Conservation (phyloP, 1,139 yeast genomes). For the Eremothecium sinecaudum region DNA sequence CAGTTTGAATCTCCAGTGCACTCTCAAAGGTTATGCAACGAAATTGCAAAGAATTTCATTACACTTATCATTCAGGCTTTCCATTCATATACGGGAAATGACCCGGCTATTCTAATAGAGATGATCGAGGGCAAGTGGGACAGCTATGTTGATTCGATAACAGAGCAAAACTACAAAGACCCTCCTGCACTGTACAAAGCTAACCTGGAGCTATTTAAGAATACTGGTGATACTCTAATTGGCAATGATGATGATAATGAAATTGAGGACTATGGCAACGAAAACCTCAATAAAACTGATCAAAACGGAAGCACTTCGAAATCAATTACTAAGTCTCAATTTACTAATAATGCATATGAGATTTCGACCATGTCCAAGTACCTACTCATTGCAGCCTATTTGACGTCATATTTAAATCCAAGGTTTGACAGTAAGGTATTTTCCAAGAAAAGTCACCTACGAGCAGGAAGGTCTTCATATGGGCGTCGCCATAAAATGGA, state of each 20-base stretch:
- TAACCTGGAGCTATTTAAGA: constrained; percentile 17
- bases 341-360: constrained; percentile 21
- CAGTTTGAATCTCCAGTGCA: constrained; percentile 5
- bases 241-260: constrained; percentile 6
- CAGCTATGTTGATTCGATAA: constrained; percentile 16
- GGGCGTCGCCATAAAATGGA: constrained; percentile 38
- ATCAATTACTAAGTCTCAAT: background rate
- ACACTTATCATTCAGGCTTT: constrained; percentile 26
- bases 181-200: constrained; percentile 23
- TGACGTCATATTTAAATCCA: constrained; percentile 62
- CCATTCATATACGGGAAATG: constrained; percentile 29
- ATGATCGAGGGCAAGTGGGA: constrained; percentile 29
- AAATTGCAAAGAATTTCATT: constrained; percentile 20
- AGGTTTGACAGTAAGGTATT: constrained; percentile 53
- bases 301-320: background rate
- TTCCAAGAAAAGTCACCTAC: constrained; percentile 44
- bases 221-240: constrained; percentile 22
- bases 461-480: constrained; percentile 34
- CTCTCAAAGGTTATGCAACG: constrained; percentile 8
- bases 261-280: background rate
- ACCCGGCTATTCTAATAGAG: constrained; percentile 22
- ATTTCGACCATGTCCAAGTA: constrained; percentile 52
- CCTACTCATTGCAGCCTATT: constrained; percentile 57
- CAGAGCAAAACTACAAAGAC: constrained; percentile 17
- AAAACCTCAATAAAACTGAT: constrained; percentile 14